Conservation (phyloP, 345 rosid species). For the Cardamine chenopodiifolia region DNA sequence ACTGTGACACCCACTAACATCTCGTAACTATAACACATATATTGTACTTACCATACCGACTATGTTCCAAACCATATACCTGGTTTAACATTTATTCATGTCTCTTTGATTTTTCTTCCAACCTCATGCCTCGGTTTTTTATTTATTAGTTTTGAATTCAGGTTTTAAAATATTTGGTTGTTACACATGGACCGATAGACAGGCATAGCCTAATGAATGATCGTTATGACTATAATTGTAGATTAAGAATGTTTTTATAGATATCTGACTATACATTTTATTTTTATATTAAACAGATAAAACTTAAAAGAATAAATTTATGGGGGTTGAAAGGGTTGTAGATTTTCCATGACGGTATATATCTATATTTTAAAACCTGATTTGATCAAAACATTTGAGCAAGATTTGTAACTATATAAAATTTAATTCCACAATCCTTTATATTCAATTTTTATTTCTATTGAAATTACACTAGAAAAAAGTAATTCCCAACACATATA, state of each 20-base stretch:
- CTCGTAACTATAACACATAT: conserved; percentile 39
- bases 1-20: conserved; percentile 47
- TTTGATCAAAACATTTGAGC: neutral
- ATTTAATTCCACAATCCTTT: neutral
- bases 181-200: conserved; percentile 1
- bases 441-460: too few species aligned
- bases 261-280: neutral
- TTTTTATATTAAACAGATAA: neutral
- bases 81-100: conserved; percentile 16
- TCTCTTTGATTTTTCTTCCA: neutral
- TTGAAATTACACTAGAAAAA: too few species aligned
- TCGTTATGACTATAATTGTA: neutral
- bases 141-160: conserved; percentile 1
- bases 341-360: too few species aligned
- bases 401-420: neutral
- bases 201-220: neutral
- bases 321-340: too few species aligned
- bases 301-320: too few species aligned
- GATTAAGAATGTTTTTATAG: neutral
- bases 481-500: too few species aligned
- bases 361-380: neutral
- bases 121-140: neutral
- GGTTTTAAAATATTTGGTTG: neutral
- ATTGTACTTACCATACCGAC: conserved; percentile 44
- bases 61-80: conserved; percentile 39